Percentiles rank a stretch among this genome's conserved stretches.
phyloP scores from a whole-genome alignment of 441 rosid genomes.

The Populus tomentosa region DNA sequence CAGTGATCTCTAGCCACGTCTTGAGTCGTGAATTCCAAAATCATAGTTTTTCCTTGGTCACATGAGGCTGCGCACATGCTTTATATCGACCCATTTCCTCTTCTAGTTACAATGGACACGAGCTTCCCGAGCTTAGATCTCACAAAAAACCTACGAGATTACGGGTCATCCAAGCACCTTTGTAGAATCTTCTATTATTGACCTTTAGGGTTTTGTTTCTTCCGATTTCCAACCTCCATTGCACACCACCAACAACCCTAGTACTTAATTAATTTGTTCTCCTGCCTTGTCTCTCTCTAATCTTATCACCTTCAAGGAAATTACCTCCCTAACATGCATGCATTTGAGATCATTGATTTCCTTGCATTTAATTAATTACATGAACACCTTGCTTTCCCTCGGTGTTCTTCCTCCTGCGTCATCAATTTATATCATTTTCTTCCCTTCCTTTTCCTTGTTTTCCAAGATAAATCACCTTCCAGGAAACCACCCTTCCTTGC shows the following conservation, averaged over 20 bases:
- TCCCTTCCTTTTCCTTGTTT: not conserved
- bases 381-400: not conserved
- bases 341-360: not conserved
- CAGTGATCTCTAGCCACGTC: not conserved
- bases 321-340: not conserved
- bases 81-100: not conserved
- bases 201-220: not conserved
- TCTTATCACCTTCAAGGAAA: conserved; percentile 23
- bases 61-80: conserved; percentile 31
- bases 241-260: not conserved
- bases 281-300: not conserved
- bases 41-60: conserved; percentile 4
- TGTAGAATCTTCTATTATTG: conserved; percentile 15
- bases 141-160: not conserved
- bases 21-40: not conserved
- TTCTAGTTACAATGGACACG: not conserved
- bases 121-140: not conserved
- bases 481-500: conserved; percentile 11
- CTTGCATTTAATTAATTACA: not conserved
- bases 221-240: not conserved
- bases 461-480: conserved; percentile 13
- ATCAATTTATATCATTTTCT: not conserved
- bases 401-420: not conserved
- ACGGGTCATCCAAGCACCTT: conserved; percentile 27
- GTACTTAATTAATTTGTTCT: not conserved